Percentiles rank a stretch among this genome's conserved stretches.
Evolutionary conservation across 1,284 basidiomycete species (phyloP).

Genomic region (Trametes hirsuta): DNA sequence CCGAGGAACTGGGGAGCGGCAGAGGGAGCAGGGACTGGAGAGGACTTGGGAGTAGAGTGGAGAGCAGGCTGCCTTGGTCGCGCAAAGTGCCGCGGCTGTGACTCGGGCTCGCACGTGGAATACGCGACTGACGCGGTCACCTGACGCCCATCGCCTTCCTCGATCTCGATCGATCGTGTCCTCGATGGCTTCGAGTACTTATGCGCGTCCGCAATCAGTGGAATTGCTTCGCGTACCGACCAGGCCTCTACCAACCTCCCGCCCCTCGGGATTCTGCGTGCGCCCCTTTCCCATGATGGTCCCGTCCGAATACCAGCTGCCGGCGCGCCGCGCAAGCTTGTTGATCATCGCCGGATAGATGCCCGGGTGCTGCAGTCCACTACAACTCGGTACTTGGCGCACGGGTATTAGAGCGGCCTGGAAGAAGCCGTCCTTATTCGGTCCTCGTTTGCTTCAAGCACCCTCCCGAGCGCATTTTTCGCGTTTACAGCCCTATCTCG

Average conservation of each 20-base stretch:
- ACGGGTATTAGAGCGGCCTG: background rate
- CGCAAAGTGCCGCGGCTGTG: constrained; percentile 7
- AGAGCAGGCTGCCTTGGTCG: background rate
- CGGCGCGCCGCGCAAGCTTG: too few species aligned
- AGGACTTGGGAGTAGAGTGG: background rate
- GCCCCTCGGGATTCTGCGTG: too few species aligned
- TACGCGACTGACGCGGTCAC: constrained; percentile 19
- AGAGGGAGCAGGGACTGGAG: background rate
- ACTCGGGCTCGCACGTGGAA: constrained; percentile 24
- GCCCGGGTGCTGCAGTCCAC: too few species aligned
- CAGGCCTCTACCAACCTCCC: too few species aligned
- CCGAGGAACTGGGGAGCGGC: background rate
- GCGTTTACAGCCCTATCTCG: background rate
- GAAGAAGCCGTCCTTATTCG: background rate
- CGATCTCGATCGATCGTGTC: constrained; percentile 23
- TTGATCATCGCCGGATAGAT: too few species aligned
- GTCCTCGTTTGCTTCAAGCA: background rate
- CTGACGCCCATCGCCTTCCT: background rate
- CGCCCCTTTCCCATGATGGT: too few species aligned
- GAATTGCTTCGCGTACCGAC: too few species aligned
- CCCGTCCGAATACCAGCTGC: too few species aligned
- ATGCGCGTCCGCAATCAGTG: background rate
- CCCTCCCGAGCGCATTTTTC: constrained; percentile 3
- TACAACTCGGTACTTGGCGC: background rate
- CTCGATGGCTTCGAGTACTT: background rate